phyloP scores from a whole-genome alignment of 805 yeast species.

The Ogataea henricii region DNA sequence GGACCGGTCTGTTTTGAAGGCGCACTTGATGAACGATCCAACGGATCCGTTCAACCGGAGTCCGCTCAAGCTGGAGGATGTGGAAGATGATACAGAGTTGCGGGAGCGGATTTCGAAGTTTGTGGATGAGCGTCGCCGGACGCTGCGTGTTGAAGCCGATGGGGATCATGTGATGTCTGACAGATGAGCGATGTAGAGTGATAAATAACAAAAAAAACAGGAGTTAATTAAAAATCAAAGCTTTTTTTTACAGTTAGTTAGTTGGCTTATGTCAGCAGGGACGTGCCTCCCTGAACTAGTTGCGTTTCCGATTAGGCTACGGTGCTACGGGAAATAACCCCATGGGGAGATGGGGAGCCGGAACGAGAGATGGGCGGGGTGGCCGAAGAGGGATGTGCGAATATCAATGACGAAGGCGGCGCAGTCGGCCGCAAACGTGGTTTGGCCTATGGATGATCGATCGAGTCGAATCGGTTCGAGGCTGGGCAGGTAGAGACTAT shows the following conservation, averaged over 20 bases:
- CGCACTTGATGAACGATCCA: slow-evolving; percentile 90
- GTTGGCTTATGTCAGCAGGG: background rate
- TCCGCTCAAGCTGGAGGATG: slow-evolving; percentile 89
- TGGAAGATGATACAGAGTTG: slow-evolving; percentile 73
- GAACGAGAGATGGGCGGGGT: background rate
- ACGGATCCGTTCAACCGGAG: slow-evolving; percentile 97
- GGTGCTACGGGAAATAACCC: background rate
- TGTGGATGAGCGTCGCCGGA: slow-evolving; percentile 44
- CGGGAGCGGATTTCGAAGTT: slow-evolving; percentile 61
- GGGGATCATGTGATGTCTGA: background rate
- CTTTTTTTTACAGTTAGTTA: background rate
- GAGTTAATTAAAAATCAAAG: background rate
- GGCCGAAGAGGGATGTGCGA: background rate
- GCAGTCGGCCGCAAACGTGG: background rate
- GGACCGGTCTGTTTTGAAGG: slow-evolving; percentile 88
- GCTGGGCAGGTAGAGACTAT: slow-evolving; percentile 1
- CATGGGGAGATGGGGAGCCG: background rate
- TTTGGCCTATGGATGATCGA: background rate
- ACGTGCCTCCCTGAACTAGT: no score
- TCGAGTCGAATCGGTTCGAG: background rate
- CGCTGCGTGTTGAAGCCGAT: slow-evolving; percentile 21
- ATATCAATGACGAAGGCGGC: no score
- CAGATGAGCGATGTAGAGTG: background rate
- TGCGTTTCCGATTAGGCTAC: background rate
- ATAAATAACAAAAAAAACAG: no score